Evolutionary conservation across 2,329 filamentous ascomycete genomes (phyloP).

Genomic region (Fusarium citri): DNA sequence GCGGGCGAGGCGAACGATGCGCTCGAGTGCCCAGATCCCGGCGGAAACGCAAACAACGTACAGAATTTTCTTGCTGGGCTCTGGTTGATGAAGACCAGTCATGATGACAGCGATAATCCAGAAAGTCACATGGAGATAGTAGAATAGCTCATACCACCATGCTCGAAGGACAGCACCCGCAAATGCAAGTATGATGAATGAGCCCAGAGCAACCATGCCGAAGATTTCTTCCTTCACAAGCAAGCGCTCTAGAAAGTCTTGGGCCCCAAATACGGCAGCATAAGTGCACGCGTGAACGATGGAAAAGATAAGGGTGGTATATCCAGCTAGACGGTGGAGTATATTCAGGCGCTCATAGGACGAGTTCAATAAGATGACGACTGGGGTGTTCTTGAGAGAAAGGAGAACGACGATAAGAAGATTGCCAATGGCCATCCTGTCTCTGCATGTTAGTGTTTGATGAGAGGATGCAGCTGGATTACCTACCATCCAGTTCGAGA

Average conservation of each 20-base stretch:
- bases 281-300: slow-evolving; percentile 61
- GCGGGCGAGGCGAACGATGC: slow-evolving; percentile 59
- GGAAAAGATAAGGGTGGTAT: slow-evolving; percentile 58
- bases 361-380: slow-evolving; percentile 63
- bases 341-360: slow-evolving; percentile 70
- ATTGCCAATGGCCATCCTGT: slow-evolving; percentile 58
- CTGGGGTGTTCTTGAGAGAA: slow-evolving; percentile 68
- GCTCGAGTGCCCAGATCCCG: slow-evolving; percentile 63
- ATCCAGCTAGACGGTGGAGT: slow-evolving; percentile 66
- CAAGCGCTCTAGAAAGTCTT: slow-evolving; percentile 48
- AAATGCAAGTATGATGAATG: slow-evolving; percentile 58
- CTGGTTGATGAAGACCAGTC: slow-evolving; percentile 64
- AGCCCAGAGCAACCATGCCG: slow-evolving; percentile 61
- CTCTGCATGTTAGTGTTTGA: not conserved
- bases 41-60: slow-evolving; percentile 57
- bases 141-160: slow-evolving; percentile 68
- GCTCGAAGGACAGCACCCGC: slow-evolving; percentile 58
- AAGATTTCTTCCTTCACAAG: slow-evolving; percentile 56
- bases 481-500: slow-evolving; percentile 55
- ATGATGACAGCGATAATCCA: slow-evolving; percentile 62
- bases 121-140: slow-evolving; percentile 62
- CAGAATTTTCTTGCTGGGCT: slow-evolving; percentile 56
- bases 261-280: slow-evolving; percentile 53
- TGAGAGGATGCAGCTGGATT: no score
- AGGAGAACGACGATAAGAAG: slow-evolving; percentile 65